Evolutionary conservation across 1,139 yeast species (phyloP).

Genomic region (Magnusiomyces suaveolens): DNA sequence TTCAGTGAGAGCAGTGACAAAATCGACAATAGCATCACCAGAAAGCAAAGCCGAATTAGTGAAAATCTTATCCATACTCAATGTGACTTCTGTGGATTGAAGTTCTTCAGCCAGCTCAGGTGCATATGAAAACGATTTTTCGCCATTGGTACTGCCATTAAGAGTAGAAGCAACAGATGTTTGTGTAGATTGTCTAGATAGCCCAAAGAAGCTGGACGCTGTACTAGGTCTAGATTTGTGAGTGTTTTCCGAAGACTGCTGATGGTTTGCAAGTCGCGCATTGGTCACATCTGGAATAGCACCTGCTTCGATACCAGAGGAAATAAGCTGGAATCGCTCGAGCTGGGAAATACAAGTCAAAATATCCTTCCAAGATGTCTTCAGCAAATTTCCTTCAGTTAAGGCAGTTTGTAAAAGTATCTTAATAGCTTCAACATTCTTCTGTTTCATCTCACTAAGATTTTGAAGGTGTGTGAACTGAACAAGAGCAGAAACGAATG

Average conservation of each 20-base stretch:
- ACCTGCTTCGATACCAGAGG: slow-evolving; percentile 80
- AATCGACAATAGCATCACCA: slow-evolving; percentile 77
- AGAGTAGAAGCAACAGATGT: slow-evolving; percentile 1
- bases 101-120: slow-evolving; percentile 52
- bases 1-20: slow-evolving; percentile 76
- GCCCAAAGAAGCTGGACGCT: slow-evolving; percentile 8
- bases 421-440: slow-evolving; percentile 73
- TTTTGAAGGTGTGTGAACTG: slow-evolving; percentile 78
- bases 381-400: slow-evolving; percentile 63
- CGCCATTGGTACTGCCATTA: slow-evolving; percentile 4
- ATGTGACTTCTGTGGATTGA: slow-evolving; percentile 67
- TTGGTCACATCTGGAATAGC: slow-evolving; percentile 76
- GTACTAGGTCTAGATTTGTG: slow-evolving; percentile 24
- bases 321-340: slow-evolving; percentile 78
- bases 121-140: slow-evolving; percentile 27
- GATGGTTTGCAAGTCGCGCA: slow-evolving; percentile 49
- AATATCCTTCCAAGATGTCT: slow-evolving; percentile 74
- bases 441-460: slow-evolving; percentile 64
- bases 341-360: slow-evolving; percentile 78
- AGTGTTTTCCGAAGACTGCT: slow-evolving; percentile 38
- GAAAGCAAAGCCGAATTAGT: slow-evolving; percentile 70
- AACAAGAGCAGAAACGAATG: slow-evolving; percentile 82
- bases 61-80: slow-evolving; percentile 78
- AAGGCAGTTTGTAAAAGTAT: slow-evolving; percentile 69
- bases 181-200: slow-evolving; percentile 38